These are phyloP conservation scores for Penicillium sp. DNA, from an alignment of 2,329 filamentous ascomycete species.

Conservation along the genomic window DNA sequence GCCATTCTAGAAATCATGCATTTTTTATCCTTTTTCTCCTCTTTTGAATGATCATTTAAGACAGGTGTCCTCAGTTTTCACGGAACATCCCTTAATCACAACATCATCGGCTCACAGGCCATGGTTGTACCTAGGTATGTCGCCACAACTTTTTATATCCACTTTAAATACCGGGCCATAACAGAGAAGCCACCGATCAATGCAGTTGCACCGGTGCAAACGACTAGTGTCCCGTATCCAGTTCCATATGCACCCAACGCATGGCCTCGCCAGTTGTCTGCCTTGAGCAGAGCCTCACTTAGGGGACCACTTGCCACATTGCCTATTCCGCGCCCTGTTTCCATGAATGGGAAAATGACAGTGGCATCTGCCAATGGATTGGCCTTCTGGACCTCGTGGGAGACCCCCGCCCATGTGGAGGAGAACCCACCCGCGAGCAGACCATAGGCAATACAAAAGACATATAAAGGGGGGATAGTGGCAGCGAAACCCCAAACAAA, in stretches of 20 bases:
- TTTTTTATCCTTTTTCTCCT: not conserved
- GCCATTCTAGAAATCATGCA: not conserved
- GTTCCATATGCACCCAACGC: conserved; percentile 17
- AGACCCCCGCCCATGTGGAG: conserved; percentile 20
- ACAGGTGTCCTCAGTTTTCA: no score
- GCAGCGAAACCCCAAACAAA: conserved; percentile 19
- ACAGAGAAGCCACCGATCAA: conserved; percentile 17
- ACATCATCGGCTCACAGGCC: not conserved
- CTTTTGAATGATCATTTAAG: not conserved
- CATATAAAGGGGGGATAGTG: conserved; percentile 12
- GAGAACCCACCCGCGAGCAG: conserved; percentile 19
- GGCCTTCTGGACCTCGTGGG: conserved; percentile 14
- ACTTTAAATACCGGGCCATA: conserved; percentile 12
- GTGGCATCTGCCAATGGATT: conserved; percentile 15
- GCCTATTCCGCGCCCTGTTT: conserved; percentile 18
- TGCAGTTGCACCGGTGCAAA: conserved; percentile 20
- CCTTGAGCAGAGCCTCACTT: conserved; percentile 18
- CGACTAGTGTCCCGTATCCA: conserved; percentile 17
- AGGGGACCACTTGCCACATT: conserved; percentile 21
- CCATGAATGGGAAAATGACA: conserved; percentile 24
- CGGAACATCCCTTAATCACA: no score
- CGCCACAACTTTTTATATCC: conserved; percentile 4
- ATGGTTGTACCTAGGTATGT: not conserved
- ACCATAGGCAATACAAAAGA: conserved; percentile 19
- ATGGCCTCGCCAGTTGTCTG: conserved; percentile 9